A percentile compares a stretch with the other conserved stretches of the same genome.
Conservation (phyloP, 495 filamentous ascomycete genomes). For the Zalerion maritima region DNA sequence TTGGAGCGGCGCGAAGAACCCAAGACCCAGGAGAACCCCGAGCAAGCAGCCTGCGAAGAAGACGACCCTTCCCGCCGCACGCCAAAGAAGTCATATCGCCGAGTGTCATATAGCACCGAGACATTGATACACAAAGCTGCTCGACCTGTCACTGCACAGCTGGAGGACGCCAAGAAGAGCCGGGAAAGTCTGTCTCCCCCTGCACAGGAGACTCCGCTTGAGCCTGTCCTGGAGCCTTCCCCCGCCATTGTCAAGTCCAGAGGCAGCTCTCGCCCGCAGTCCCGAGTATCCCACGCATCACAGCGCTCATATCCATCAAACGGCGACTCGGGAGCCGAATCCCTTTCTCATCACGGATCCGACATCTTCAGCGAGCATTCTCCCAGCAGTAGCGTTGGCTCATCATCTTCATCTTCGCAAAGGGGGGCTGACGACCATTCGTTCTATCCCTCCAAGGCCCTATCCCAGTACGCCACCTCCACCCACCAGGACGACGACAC, state of each 20-base stretch:
- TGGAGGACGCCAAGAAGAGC: slow-evolving; percentile 15
- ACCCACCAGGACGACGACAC: slow-evolving; percentile 6
- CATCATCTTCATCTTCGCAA: slow-evolving; percentile 18
- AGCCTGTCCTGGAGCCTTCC: neutral
- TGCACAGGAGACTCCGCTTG: too few relatives aligned
- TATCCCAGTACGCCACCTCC: neutral
- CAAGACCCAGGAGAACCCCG: too few relatives aligned
- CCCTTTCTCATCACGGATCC: slow-evolving; percentile 31
- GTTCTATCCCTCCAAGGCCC: slow-evolving; percentile 7
- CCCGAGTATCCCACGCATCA: slow-evolving; percentile 4
- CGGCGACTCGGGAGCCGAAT: slow-evolving; percentile 21
- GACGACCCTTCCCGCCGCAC: too few relatives aligned
- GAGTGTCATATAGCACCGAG: too few relatives aligned
- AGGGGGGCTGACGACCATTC: slow-evolving; percentile 8
- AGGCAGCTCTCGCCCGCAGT: neutral
- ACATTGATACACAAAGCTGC: slow-evolving; percentile 31
- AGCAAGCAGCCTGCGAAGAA: too few relatives aligned
- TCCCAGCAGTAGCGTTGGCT: slow-evolving; percentile 30
- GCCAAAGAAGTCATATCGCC: too few relatives aligned
- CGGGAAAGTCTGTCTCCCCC: neutral
- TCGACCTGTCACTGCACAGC: slow-evolving; percentile 21
- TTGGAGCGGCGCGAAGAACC: too few relatives aligned
- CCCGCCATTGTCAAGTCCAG: neutral
- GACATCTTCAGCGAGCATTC: slow-evolving; percentile 40
- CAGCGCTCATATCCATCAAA: slow-evolving; percentile 10